Conservation (phyloP, 2,329 filamentous ascomycete genomes). For the Diplodia sapinea region DNA sequence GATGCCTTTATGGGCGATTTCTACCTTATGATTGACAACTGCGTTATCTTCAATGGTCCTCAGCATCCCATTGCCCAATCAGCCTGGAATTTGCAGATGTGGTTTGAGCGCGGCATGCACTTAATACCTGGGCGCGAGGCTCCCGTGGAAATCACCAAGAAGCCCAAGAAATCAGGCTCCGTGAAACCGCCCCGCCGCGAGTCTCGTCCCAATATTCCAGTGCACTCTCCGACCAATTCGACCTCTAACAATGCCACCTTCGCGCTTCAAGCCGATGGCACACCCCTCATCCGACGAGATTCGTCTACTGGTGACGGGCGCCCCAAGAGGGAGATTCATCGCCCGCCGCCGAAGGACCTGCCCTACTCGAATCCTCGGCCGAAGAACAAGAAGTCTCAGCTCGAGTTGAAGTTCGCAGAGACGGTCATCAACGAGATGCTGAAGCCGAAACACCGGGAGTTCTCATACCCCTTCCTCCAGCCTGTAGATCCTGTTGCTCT, state of each 20-base stretch:
- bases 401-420: slow-evolving; percentile 89
- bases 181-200: slow-evolving; percentile 56
- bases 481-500: slow-evolving; percentile 93
- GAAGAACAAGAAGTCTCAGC: slow-evolving; percentile 87
- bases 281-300: slow-evolving; percentile 83
- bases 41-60: slow-evolving; percentile 79
- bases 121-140: slow-evolving; percentile 66
- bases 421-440: slow-evolving; percentile 78
- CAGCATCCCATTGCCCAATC: slow-evolving; percentile 74
- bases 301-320: slow-evolving; percentile 79
- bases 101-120: slow-evolving; percentile 65
- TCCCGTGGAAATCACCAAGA: slow-evolving; percentile 60
- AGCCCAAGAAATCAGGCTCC: slow-evolving; percentile 54
- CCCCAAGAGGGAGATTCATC: slow-evolving; percentile 91
- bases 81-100: slow-evolving; percentile 65
- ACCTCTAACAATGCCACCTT: slow-evolving; percentile 61
- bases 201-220: slow-evolving; percentile 50
- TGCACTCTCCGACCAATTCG: slow-evolving; percentile 51
- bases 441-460: slow-evolving; percentile 70
- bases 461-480: slow-evolving; percentile 76
- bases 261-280: slow-evolving; percentile 76
- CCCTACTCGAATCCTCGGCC: slow-evolving; percentile 82
- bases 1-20: slow-evolving; percentile 77
- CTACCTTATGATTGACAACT: slow-evolving; percentile 78
- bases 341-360: slow-evolving; percentile 88